phyloP scores from a whole-genome alignment of 2,329 filamentous ascomycete genomes.

The Lasiodiplodia hormozganensis region DNA sequence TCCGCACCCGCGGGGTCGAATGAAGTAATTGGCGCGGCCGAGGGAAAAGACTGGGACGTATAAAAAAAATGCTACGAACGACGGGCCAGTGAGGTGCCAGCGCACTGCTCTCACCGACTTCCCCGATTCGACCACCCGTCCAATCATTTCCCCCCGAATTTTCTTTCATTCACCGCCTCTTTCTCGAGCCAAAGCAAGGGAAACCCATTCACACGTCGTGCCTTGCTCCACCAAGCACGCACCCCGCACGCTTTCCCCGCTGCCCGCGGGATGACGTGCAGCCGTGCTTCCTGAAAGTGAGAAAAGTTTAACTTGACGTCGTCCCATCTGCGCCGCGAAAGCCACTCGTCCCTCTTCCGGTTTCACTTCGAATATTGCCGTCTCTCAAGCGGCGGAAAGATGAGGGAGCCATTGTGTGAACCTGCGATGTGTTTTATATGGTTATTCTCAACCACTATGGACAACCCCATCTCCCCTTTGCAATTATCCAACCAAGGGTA shows the following conservation, averaged over 20 bases:
- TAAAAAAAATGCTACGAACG: background rate
- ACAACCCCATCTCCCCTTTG: background rate
- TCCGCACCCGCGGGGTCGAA: background rate
- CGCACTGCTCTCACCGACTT: background rate
- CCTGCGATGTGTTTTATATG: background rate
- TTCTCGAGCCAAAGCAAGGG: background rate
- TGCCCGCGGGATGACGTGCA: slow-evolving; percentile 17
- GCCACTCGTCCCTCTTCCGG: background rate
- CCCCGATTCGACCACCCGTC: background rate
- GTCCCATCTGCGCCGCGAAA: background rate
- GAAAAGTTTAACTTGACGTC: slow-evolving; percentile 19
- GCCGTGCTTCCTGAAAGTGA: background rate
- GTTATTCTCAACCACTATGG: background rate
- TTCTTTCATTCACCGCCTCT: background rate
- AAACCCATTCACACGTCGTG: background rate
- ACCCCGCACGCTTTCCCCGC: background rate
- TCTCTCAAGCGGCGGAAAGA: background rate
- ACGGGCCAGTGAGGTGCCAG: background rate
- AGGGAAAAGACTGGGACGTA: background rate
- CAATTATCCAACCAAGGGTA: slow-evolving; percentile 13
- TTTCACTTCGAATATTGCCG: background rate
- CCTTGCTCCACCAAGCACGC: background rate
- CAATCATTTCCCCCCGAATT: background rate
- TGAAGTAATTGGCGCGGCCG: background rate
- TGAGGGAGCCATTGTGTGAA: background rate